Evolutionary conservation across 495 filamentous ascomycete species (phyloP).

Genomic region (Podospora conica): DNA sequence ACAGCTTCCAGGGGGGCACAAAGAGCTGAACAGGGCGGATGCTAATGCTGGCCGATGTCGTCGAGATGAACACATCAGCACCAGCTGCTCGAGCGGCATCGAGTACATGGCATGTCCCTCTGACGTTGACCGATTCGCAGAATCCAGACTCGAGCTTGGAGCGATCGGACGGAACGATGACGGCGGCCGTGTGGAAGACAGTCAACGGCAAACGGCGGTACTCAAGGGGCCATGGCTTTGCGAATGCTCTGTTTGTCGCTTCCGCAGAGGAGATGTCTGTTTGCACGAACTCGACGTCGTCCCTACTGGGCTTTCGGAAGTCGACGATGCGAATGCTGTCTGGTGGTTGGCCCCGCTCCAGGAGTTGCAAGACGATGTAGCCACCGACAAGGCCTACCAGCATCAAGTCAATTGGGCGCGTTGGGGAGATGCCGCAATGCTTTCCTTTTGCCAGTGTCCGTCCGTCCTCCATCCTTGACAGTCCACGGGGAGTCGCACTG

Average conservation of each 20-base stretch:
- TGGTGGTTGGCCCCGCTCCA: constrained; percentile 36
- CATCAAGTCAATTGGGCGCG: constrained; percentile 2
- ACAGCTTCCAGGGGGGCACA: constrained; percentile 42
- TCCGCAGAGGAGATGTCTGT: constrained; percentile 36
- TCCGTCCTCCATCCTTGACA: too few relatives aligned
- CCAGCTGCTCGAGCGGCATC: constrained; percentile 43
- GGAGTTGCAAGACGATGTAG: constrained; percentile 40
- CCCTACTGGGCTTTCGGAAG: constrained; percentile 30
- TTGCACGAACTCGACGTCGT: constrained; percentile 36
- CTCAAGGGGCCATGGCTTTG: constrained; percentile 29
- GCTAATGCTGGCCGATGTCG: constrained; percentile 49
- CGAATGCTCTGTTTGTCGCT: constrained; percentile 32
- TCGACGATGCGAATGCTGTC: constrained; percentile 39
- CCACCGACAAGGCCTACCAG: constrained; percentile 37
- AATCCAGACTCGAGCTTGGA: constrained; percentile 32
- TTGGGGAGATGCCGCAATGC: neutral
- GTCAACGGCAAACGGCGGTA: constrained; percentile 33
- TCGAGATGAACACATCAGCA: constrained; percentile 52
- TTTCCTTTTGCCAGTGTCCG: too few relatives aligned
- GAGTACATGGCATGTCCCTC: constrained; percentile 54
- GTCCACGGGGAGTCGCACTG: neutral
- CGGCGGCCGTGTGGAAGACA: constrained; percentile 41
- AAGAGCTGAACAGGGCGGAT: constrained; percentile 45
- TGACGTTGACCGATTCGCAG: constrained; percentile 47
- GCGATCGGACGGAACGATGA: constrained; percentile 41